Evolutionary conservation across 169 alveolate species (phyloP).

Genomic region (Plasmodium inui): DNA sequence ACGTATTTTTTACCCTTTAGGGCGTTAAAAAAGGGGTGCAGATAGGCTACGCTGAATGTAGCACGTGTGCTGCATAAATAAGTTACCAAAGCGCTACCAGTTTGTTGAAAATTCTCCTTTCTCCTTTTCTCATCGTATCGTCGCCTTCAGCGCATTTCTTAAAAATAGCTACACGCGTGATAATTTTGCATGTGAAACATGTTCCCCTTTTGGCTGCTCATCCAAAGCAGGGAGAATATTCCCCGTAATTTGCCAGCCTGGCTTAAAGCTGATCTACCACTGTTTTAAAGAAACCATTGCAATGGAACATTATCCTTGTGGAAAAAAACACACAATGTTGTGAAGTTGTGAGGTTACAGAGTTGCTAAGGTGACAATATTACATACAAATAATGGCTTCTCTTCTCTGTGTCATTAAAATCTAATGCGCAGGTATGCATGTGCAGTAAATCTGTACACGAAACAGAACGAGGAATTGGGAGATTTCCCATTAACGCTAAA

Average conservation of each 20-base stretch:
- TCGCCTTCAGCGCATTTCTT: background rate
- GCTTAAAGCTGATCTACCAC: background rate
- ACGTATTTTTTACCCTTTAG: background rate
- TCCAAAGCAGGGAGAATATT: background rate
- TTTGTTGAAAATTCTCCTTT: background rate
- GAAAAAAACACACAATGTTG: background rate
- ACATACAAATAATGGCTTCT: background rate
- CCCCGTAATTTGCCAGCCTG: background rate
- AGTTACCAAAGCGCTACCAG: background rate
- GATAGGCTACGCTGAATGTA: background rate
- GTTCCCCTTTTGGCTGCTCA: background rate
- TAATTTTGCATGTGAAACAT: background rate
- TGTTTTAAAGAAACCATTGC: background rate
- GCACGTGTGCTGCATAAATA: background rate
- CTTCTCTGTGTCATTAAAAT: background rate
- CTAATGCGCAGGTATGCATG: background rate
- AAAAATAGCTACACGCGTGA: background rate
- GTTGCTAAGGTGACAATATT: background rate
- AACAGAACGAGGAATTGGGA: background rate
- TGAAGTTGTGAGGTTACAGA: background rate
- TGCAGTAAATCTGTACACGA: background rate
- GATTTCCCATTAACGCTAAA: background rate
- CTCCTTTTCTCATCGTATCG: background rate
- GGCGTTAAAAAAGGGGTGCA: background rate
- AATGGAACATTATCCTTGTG: background rate